A percentile compares a stretch with the other conserved stretches of the same genome.
phyloP scores from a whole-genome alignment of 345 rosid species.

The Gossypium rotundifolium region DNA sequence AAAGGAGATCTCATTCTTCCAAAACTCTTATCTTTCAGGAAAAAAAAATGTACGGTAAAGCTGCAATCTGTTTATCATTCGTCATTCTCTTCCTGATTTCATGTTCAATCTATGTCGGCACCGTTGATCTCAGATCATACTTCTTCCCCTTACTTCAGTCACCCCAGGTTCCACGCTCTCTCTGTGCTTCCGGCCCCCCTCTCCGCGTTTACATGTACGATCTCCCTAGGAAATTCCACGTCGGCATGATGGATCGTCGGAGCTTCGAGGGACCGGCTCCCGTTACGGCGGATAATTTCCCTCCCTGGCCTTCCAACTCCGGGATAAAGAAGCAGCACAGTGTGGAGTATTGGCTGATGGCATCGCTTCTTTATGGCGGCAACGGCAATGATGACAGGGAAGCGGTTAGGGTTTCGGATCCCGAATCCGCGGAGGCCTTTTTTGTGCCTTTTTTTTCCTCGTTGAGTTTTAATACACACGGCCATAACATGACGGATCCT shows the following conservation, averaged over 20 bases:
- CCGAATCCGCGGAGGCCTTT: slow-evolving; percentile 77
- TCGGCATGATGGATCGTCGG: slow-evolving; percentile 62
- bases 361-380: slow-evolving; percentile 57
- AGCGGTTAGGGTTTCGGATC: slow-evolving; percentile 88
- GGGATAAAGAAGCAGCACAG: slow-evolving; percentile 80
- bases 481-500: slow-evolving; percentile 93
- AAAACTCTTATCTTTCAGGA: not conserved
- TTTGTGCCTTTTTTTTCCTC: slow-evolving; percentile 93
- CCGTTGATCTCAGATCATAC: slow-evolving; percentile 49
- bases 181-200: slow-evolving; percentile 29
- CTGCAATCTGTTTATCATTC: slow-evolving; percentile 28
- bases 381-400: slow-evolving; percentile 35
- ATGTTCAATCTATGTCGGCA: slow-evolving; percentile 45
- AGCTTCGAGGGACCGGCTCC: slow-evolving; percentile 36
- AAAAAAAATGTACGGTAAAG: slow-evolving; percentile 46
- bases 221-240: slow-evolving; percentile 75
- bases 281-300: slow-evolving; percentile 52
- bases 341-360: slow-evolving; percentile 97
- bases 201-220: slow-evolving; percentile 87
- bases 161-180: slow-evolving; percentile 9
- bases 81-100: slow-evolving; percentile 37
- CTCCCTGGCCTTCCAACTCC: slow-evolving; percentile 58
- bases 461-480: slow-evolving; percentile 81
- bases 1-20: not conserved
- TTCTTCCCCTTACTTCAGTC: slow-evolving; percentile 55